Evolutionary conservation across 2,329 filamentous ascomycete genomes (phyloP).

Genomic region (Fusarium sp.): DNA sequence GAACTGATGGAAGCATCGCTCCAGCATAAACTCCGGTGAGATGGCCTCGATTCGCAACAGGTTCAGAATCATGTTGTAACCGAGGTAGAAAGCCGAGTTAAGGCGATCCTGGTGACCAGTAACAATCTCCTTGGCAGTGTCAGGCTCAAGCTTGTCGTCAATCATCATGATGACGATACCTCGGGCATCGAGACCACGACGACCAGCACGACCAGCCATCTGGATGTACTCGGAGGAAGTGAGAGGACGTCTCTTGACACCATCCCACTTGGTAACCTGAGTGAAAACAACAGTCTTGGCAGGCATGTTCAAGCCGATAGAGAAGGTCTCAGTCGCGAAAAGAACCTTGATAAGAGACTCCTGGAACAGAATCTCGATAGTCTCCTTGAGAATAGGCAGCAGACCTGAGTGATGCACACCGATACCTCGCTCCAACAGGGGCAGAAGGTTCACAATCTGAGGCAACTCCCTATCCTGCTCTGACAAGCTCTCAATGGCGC

Average conservation of each 20-base stretch:
- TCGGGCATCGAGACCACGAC: constrained; percentile 95
- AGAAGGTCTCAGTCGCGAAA: constrained; percentile 98
- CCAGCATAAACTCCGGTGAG: constrained; percentile 98
- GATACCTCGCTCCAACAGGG: constrained; percentile 89
- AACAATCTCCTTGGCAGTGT: constrained; percentile 93
- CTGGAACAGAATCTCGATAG: constrained; percentile 98
- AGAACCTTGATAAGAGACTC: constrained; percentile 98
- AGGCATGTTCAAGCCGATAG: constrained; percentile 98
- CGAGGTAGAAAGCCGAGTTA: constrained; percentile 96
- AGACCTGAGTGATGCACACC: constrained; percentile 97
- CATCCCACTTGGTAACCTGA: constrained; percentile 95
- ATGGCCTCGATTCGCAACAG: constrained; percentile 98
- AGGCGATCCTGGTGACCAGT: constrained; percentile 96
- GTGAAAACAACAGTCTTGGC: constrained; percentile 99
- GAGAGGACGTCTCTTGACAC: constrained; percentile 81
- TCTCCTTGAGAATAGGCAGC: constrained; percentile 96
- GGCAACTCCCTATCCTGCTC: constrained; percentile 90
- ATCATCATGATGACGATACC: constrained; percentile 99
- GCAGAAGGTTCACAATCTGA: constrained; percentile 91
- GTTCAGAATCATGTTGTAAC: constrained; percentile 99
- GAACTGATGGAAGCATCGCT: constrained; percentile 97
- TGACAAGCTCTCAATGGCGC: constrained; percentile 90
- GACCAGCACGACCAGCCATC: constrained; percentile 97
- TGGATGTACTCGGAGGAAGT: constrained; percentile 98
- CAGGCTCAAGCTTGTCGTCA: constrained; percentile 93